Evolutionary conservation across 495 filamentous ascomycete genomes (phyloP).

Genomic region (Aspergillus cavernicola): DNA sequence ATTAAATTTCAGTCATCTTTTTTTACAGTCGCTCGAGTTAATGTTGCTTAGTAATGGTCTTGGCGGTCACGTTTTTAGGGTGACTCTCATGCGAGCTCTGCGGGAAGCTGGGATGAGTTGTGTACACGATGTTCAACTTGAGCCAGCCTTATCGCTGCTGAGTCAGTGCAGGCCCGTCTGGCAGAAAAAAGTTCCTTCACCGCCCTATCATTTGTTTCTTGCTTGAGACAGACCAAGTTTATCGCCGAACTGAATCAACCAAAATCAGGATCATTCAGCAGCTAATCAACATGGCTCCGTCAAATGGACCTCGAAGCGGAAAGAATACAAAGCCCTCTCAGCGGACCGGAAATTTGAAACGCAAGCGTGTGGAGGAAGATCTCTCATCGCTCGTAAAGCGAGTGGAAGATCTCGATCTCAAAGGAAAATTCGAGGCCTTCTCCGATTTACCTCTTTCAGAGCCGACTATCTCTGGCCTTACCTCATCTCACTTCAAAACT

Average conservation of each 20-base stretch:
- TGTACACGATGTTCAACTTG: no score
- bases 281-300: constrained; percentile 29
- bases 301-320: constrained; percentile 18
- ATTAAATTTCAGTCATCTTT: no score
- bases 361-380: constrained; percentile 54
- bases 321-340: constrained; percentile 26
- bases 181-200: constrained; percentile 29
- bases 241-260: not conserved
- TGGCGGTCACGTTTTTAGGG: no score
- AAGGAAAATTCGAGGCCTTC: constrained; percentile 51
- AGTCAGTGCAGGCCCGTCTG: constrained; percentile 26
- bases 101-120: no score
- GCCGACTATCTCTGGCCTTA: constrained; percentile 74
- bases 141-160: constrained; percentile 35
- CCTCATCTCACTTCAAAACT: constrained; percentile 82
- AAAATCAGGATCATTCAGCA: not conserved
- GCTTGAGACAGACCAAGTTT: not conserved
- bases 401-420: constrained; percentile 52
- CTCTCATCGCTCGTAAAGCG: constrained; percentile 41
- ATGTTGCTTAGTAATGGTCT: no score
- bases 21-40: no score
- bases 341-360: constrained; percentile 49
- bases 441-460: constrained; percentile 82
- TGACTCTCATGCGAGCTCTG: no score
- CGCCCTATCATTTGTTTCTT: constrained; percentile 16